Conservation (phyloP, 768 basidiomycete species). For the Hygrophorus pudorinus region DNA sequence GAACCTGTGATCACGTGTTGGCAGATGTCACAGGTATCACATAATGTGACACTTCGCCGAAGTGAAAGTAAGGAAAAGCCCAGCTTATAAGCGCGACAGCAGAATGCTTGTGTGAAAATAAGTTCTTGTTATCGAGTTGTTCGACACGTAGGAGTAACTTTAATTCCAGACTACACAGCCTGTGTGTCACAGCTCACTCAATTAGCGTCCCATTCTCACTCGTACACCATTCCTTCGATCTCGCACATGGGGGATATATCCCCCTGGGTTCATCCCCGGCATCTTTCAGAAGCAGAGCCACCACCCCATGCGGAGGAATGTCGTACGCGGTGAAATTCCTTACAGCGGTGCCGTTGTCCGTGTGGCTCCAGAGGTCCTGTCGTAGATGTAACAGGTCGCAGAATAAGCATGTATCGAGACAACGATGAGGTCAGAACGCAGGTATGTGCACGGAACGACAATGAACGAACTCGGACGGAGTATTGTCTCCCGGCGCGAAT, state of each 20-base stretch:
- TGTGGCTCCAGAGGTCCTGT: conserved; percentile 68
- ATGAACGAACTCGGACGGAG: conserved; percentile 41
- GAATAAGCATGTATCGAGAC: too few relatives aligned
- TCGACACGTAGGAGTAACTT: too few relatives aligned
- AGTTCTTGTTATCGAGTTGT: too few relatives aligned
- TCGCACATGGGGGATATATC: conserved; percentile 45
- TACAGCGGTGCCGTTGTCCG: conserved; percentile 55
- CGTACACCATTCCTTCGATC: conserved; percentile 43
- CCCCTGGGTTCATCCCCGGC: conserved; percentile 58
- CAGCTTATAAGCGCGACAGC: too few relatives aligned
- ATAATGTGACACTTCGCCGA: too few relatives aligned
- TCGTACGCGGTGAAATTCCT: conserved; percentile 42
- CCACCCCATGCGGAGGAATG: conserved; percentile 62
- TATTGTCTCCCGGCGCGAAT: conserved; percentile 59
- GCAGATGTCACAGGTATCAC: too few relatives aligned
- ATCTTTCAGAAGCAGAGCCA: conserved; percentile 55
- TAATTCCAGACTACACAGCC: too few relatives aligned
- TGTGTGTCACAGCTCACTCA: too few relatives aligned
- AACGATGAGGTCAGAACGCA: too few relatives aligned
- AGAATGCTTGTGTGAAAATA: too few relatives aligned
- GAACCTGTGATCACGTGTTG: too few relatives aligned
- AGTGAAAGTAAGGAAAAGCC: too few relatives aligned
- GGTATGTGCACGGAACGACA: background rate
- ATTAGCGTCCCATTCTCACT: conserved; percentile 43
- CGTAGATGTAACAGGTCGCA: background rate